Evolutionary conservation across 2,329 filamentous ascomycete genomes (phyloP).

Genomic region (Phyllosticta capitalensis): DNA sequence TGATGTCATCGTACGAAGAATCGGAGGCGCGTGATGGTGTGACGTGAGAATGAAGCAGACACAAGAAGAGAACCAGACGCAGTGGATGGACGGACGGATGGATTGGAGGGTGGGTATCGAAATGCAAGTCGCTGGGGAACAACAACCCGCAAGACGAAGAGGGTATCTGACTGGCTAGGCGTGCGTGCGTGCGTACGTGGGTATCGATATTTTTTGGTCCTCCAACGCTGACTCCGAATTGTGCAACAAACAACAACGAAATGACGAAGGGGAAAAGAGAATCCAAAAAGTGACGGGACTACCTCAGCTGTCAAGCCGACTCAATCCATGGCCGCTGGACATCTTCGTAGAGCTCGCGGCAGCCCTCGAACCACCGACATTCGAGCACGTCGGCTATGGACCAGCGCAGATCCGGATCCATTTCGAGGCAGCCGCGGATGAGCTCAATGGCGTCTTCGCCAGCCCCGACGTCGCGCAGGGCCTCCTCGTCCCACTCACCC

Average conservation of each 20-base stretch:
- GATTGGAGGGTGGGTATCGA: not conserved
- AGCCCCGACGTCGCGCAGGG: conserved; percentile 37
- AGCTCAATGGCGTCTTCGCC: conserved; percentile 45
- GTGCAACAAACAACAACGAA: not conserved
- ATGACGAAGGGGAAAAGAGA: not conserved
- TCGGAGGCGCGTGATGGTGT: not conserved
- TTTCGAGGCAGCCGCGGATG: conserved; percentile 49
- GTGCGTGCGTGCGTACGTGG: not conserved
- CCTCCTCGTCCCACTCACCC: conserved; percentile 48
- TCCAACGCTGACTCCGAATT: not conserved
- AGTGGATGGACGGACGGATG: not conserved
- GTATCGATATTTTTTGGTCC: not conserved
- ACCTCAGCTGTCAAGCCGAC: not conserved
- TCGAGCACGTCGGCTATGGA: conserved; percentile 47
- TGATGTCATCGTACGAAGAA: not conserved
- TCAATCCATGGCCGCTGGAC: conserved; percentile 2
- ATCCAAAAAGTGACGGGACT: not conserved
- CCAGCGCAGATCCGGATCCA: conserved; percentile 47
- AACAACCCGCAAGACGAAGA: not conserved
- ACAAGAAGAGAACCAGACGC: not conserved
- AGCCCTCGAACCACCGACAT: conserved; percentile 43
- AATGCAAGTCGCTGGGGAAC: not conserved
- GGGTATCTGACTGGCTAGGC: not conserved
- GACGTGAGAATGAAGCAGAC: not conserved
- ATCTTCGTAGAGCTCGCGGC: conserved; percentile 14